These are phyloP conservation scores for Micractinium conductrix DNA, from an alignment of 139 green algal species.

Conservation along the genomic window DNA sequence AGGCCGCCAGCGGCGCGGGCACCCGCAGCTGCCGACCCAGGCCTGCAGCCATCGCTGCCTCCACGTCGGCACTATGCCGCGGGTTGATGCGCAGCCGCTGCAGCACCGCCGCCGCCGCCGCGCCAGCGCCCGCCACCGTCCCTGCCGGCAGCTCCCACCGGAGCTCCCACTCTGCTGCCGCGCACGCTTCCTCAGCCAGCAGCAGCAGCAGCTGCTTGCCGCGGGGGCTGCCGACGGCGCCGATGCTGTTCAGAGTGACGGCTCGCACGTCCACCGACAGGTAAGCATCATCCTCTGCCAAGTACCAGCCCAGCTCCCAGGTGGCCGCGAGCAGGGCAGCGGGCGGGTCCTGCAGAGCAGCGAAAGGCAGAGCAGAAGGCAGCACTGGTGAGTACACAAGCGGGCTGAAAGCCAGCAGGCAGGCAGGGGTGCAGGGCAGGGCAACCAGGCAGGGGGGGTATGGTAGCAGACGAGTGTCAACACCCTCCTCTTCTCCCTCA, in stretches of 20 bases:
- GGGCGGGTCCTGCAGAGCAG: conserved; percentile 2
- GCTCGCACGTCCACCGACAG: not conserved
- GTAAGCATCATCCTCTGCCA: not conserved
- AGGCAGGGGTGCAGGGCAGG: too few species aligned
- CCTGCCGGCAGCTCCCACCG: conserved; percentile 13
- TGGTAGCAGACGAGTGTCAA: not conserved
- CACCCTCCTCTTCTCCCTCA: not conserved
- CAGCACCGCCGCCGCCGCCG: conserved; percentile 8
- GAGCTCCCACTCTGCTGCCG: conserved; percentile 17
- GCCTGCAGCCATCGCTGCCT: not conserved
- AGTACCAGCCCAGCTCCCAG: conserved; percentile 22
- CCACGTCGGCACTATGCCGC: not conserved
- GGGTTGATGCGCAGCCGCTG: conserved; percentile 43
- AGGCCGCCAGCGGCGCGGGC: conserved; percentile 24
- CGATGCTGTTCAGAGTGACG: not conserved
- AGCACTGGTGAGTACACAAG: not conserved
- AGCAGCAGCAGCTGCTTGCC: conserved; percentile 8
- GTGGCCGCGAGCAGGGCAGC: conserved; percentile 1
- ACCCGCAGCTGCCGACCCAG: not conserved
- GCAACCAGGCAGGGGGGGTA: not conserved
- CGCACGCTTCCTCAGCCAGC: not conserved
- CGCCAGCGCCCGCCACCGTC: not conserved
- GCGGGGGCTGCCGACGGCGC: too few species aligned
- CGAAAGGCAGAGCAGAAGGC: not conserved
- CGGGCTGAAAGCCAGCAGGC: too few species aligned